Evolutionary conservation across 1,284 basidiomycete species (phyloP).

Genomic region (Sporisorium iseilematis-ciliati): DNA sequence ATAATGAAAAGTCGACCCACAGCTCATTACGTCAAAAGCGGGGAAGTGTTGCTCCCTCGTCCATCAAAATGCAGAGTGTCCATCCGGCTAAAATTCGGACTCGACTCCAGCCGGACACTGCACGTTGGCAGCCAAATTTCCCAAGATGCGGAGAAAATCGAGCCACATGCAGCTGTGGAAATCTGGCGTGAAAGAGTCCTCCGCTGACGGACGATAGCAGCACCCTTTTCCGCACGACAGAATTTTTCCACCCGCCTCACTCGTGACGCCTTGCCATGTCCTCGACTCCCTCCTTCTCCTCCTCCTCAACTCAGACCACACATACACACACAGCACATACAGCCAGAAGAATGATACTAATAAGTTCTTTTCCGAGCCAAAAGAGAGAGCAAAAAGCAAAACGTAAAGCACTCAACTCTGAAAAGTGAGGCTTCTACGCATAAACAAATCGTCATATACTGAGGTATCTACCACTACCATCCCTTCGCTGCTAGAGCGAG

Average conservation of each 20-base stretch:
- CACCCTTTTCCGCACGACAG: constrained; percentile 5
- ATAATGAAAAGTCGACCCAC: too few species aligned
- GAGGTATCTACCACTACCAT: background rate
- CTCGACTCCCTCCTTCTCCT: background rate
- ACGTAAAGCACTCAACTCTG: background rate
- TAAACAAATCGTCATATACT: background rate
- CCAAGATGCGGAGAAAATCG: too few species aligned
- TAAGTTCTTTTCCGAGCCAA: background rate
- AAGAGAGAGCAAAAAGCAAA: background rate
- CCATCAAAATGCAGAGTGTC: too few species aligned
- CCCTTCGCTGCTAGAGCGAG: constrained; percentile 4
- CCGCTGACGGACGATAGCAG: background rate
- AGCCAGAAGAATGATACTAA: background rate
- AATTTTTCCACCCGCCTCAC: too few species aligned
- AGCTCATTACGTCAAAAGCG: too few species aligned
- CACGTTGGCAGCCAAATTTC: too few species aligned
- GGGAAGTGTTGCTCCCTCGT: too few species aligned
- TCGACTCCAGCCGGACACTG: too few species aligned
- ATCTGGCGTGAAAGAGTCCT: constrained; percentile 1
- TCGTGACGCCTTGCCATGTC: background rate
- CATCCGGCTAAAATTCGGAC: too few species aligned
- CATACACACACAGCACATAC: background rate
- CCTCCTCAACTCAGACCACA: background rate
- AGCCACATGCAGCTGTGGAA: too few species aligned
- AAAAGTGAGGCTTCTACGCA: constrained; percentile 6